phyloP scores from a whole-genome alignment of 345 rosid genomes.

The Melaleuca quinquenervia region DNA sequence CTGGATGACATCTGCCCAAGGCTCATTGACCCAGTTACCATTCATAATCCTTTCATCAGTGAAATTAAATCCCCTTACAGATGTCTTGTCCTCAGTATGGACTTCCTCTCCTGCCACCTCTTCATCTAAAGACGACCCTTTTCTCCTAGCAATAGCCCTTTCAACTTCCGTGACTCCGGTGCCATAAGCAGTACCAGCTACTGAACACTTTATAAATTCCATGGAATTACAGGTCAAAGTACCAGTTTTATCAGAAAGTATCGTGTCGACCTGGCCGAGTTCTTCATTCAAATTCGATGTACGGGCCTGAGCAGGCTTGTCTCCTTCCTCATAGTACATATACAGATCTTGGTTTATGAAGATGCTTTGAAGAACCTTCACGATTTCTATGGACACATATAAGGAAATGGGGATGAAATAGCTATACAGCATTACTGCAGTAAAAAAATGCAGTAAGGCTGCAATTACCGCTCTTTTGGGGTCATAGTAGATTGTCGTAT shows the following conservation, averaged over 20 bases:
- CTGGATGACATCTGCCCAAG: conserved; percentile 41
- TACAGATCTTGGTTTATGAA: conserved; percentile 77
- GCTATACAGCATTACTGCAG: conserved; percentile 82
- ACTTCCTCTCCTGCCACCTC: conserved; percentile 25
- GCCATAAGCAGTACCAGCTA: conserved; percentile 81
- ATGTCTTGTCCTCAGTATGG: conserved; percentile 22
- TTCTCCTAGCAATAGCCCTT: conserved; percentile 63
- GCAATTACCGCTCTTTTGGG: conserved; percentile 56
- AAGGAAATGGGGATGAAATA: conserved; percentile 90
- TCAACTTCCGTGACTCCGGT: conserved; percentile 86
- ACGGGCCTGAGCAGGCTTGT: conserved; percentile 85
- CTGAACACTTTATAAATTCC: conserved; percentile 90
- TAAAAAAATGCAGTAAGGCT: conserved; percentile 57
- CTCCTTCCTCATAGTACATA: conserved; percentile 82
- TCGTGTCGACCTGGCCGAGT: conserved; percentile 91
- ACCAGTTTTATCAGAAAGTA: conserved; percentile 90
- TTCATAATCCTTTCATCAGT: conserved; percentile 64
- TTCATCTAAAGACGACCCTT: conserved; percentile 37
- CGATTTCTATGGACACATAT: conserved; percentile 88
- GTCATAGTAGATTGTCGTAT: conserved; percentile 50
- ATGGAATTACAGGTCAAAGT: conserved; percentile 93
- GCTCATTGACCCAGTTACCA: conserved; percentile 65
- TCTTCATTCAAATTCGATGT: conserved; percentile 98
- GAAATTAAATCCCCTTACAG: conserved; percentile 73
- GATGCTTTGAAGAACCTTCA: conserved; percentile 81